These are phyloP conservation scores for Penicillium riverlandense DNA, from an alignment of 495 filamentous ascomycete species.

Conservation along the genomic window DNA sequence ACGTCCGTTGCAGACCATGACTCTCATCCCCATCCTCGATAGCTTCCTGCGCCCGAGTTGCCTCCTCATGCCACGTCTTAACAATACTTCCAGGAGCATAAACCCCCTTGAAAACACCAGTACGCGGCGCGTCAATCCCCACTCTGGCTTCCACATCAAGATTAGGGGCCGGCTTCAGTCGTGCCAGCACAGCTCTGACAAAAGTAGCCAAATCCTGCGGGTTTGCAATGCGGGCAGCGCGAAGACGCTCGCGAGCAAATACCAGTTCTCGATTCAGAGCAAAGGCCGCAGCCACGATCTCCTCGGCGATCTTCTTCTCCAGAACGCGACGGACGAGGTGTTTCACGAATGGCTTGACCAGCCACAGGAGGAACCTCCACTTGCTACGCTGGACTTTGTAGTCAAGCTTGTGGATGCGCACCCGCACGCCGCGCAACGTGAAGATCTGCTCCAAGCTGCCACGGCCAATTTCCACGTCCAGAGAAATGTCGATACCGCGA, in stretches of 20 bases:
- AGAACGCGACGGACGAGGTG: constrained; percentile 71
- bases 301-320: constrained; percentile 67
- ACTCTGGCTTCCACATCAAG: constrained; percentile 66
- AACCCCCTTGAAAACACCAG: constrained; percentile 69
- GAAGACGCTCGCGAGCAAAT: constrained; percentile 76
- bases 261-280: constrained; percentile 77
- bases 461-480: constrained; percentile 73
- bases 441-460: constrained; percentile 73
- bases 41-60: constrained; percentile 55
- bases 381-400: constrained; percentile 69
- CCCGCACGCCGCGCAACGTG: constrained; percentile 64
- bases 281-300: constrained; percentile 61
- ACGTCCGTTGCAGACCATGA: constrained; percentile 36
- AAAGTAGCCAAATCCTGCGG: constrained; percentile 77
- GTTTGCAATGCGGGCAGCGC: constrained; percentile 75
- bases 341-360: constrained; percentile 77
- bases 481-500: constrained; percentile 75
- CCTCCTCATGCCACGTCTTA: constrained; percentile 81
- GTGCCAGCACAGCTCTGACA: constrained; percentile 68
- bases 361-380: constrained; percentile 70
- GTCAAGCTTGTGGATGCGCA: constrained; percentile 78
- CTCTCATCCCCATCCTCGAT: constrained; percentile 48
- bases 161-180: constrained; percentile 58
- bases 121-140: constrained; percentile 54
- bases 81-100: constrained; percentile 86